Evolutionary conservation across 139 green algal genomes (phyloP), one percentile per base, ranked within the genome.

Genomic region (Raphidocelis subcapitata): DNA sequence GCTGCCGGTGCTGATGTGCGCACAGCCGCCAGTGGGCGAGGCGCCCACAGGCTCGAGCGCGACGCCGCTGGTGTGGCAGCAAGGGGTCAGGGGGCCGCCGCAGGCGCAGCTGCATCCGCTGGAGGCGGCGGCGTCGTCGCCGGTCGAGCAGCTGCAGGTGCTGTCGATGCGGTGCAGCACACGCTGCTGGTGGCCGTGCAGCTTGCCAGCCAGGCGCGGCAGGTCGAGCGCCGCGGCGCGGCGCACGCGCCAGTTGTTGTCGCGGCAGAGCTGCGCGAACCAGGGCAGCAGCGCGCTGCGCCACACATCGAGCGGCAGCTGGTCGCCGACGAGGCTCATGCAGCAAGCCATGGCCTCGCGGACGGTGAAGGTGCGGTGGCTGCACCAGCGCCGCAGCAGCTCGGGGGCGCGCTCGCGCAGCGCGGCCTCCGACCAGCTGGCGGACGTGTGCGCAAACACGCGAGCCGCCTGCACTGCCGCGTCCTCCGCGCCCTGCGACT

Each of bases 181-280:
- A 62, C 12, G 47, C 70, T 65, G 61, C 61, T 77, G 70, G 60
- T 77, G 32, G 70, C 28, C 46, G 51, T 77, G n/a, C 70, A 77
- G 54, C 3, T 49, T 62, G 44, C 62, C 32, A 15, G 70, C 70
- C 29, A 77, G 49, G 15, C 70, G 61, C 20, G 70, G 70, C 44
- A 77, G 47, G 49, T 77, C 70, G 31, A 57, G 18, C 31, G 72
- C 61, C 26, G 49, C 65, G 3, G 72, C 72, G 5, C 72, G 62
- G 4, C 72, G 51, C 26, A 78, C 72, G 14, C 72, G 51, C 72
- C 72, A 78, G 52, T 78, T 78, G 24, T 26, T 61, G 54, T 78
- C 72, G 3, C 62, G 35, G 36, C 52, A 73, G 20, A 78, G 63
- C 70, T 77, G 70, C 31, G 68, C 52, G 35, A 77, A 77, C 20